These are phyloP conservation scores for Aspergillus avenaceus DNA, from an alignment of 495 filamentous ascomycete genomes.

Conservation along the genomic window DNA sequence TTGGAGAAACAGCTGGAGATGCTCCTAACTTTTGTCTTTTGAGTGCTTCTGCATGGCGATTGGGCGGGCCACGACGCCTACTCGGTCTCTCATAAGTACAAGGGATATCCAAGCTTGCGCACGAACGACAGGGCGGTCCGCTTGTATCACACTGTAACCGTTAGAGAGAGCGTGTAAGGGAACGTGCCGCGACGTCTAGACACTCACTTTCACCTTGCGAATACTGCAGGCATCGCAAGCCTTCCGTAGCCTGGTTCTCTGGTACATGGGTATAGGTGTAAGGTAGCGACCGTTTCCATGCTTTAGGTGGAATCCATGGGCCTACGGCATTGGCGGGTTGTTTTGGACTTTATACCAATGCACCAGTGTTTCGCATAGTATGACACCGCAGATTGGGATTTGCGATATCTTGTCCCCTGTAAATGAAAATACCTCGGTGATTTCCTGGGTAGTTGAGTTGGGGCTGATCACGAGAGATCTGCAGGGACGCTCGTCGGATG, in stretches of 20 bases:
- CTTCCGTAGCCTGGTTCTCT: slow-evolving; percentile 58
- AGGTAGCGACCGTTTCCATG: slow-evolving; percentile 21
- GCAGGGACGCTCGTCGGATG: not conserved
- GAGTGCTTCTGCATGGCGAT: slow-evolving; percentile 77
- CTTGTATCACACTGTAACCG: slow-evolving; percentile 68
- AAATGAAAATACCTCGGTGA: not conserved
- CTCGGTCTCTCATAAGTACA: slow-evolving; percentile 80
- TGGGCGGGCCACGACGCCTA: slow-evolving; percentile 78
- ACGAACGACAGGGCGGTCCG: slow-evolving; percentile 76
- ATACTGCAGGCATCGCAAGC: slow-evolving; percentile 84
- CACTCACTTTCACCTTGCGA: slow-evolving; percentile 74
- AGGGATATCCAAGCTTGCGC: slow-evolving; percentile 71
- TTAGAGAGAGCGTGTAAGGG: not conserved
- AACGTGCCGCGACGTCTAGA: not conserved
- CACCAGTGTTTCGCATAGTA: slow-evolving; percentile 5
- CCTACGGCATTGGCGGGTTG: slow-evolving; percentile 4
- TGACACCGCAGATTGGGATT: not conserved
- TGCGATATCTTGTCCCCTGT: not conserved
- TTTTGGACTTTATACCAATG: slow-evolving; percentile 2
- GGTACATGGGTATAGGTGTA: slow-evolving; percentile 32
- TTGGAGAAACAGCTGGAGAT: slow-evolving; percentile 21
- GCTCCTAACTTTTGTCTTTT: slow-evolving; percentile 60
- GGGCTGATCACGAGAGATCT: not conserved
- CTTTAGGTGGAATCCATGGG: slow-evolving; percentile 12
- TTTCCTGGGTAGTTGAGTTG: not conserved